Evolutionary conservation across 805 yeast species (phyloP), one percentile per base, ranked within the genome.

Genomic region (Sugiyamaella americana): DNA sequence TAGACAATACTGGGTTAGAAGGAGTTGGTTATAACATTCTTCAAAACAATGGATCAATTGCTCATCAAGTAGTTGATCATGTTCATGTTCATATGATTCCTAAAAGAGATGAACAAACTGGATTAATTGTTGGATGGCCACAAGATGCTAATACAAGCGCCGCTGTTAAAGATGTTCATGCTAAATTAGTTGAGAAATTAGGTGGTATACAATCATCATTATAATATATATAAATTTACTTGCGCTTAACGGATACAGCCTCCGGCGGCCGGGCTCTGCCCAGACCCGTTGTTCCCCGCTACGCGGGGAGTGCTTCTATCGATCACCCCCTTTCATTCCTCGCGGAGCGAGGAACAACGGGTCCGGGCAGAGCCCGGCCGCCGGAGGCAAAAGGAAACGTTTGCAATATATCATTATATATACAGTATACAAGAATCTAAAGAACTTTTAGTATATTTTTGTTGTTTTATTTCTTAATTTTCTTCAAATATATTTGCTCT

Each of bases 11-110:
- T 50, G 78, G 84, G 34, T 74, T 78, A 13, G 75, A 74, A 8
- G 76, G 79, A 26, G 73, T 68, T 42, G 95, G 95, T 39, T 91
- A 91, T 74, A 91, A 91, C 62, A 64, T 91, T 18, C 71, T 91
- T 55, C 98, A 89, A 67, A 93, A 91, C 73, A 93, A 91, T 58
- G 98, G 98, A 42, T 70, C 86, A 62, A 81, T 89, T 60, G 98
- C 98, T 10, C 98, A 93, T 63, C 98, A 91, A 70, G 83, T 76
- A 47, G 98, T 93, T 48, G 93, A 85, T 56, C 98, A 91, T 64
- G 97, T 93, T 49, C 98, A 91, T 65, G 85, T 93, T 76, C 98
- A 91, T 65, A 78, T 91, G 65, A 91, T 91, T 62, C 98, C 98
- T 43, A 91, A 91, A 75, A 75, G 75, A 49, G 82, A 80, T 58